These are phyloP conservation scores for Verbascum thapsus DNA, from an alignment of 257 asterid genomes.

Conservation along the genomic window DNA sequence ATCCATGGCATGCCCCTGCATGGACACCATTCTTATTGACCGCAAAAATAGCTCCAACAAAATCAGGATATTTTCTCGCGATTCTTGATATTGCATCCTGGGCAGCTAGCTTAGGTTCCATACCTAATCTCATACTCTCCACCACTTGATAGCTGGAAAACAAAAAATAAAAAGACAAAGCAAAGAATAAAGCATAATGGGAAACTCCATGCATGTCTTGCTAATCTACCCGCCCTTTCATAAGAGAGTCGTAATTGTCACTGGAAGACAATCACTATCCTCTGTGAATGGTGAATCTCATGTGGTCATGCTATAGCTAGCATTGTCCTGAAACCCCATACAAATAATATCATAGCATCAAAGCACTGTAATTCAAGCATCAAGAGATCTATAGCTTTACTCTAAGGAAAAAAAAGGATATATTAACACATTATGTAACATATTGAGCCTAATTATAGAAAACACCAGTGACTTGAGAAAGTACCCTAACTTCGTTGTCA, in stretches of 20 bases:
- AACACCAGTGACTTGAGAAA: too few species aligned
- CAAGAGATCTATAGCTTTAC: background rate
- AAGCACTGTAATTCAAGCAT: constrained; percentile 14
- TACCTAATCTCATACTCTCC: constrained; percentile 95
- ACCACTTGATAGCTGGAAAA: constrained; percentile 82
- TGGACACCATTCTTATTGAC: constrained; percentile 67
- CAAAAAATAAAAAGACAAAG: constrained; percentile 19
- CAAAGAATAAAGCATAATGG: background rate
- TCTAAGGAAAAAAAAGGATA: constrained; percentile 1
- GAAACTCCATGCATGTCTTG: too few species aligned
- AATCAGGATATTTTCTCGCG: constrained; percentile 65
- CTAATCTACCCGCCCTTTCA: too few species aligned
- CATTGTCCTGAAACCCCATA: too few species aligned
- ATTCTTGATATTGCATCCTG: constrained; percentile 84
- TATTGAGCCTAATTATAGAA: too few species aligned
- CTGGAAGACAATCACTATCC: too few species aligned
- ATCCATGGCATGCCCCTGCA: constrained; percentile 95
- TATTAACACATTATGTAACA: too few species aligned
- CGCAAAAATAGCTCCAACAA: constrained; percentile 87
- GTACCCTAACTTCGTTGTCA: too few species aligned
- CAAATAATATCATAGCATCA: too few species aligned
- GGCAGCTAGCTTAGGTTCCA: constrained; percentile 92
- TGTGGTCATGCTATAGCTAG: too few species aligned
- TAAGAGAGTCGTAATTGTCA: too few species aligned
- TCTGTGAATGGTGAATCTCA: too few species aligned